Base-by-base conservation (phyloP, 257 asterid genomes). In the Rubia yunnanensis region DNA sequence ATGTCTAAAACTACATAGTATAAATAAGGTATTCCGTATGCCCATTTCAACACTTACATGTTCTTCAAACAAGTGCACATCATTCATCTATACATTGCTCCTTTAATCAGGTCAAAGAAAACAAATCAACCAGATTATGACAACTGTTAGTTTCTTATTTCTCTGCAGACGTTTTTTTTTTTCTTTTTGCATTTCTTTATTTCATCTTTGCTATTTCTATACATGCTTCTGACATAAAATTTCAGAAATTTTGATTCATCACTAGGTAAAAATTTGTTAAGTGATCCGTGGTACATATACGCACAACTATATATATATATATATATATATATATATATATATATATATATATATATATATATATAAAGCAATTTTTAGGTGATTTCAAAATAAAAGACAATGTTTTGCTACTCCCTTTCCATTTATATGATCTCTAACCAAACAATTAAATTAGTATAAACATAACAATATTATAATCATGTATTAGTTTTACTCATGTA, bases 1-100 rank as follows among this genome's bases (percentile, higher is more conserved):
- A 2, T 50, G 56, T 60, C 32, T 56, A 27, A 41, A 55, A 50
- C 67, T 36, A 22, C n/a, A 57, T 57, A 46, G 71, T 69, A 68
- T 57, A 68, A 39, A 57, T 57, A 38, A 24, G 49, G 4, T 23
- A 23, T 5, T 56, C 22, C 38, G 0, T 18, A 1, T 53, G 34
- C 30, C 58, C 27, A 18, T 18, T 57, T 56, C 65, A 24, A 8
- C 62, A 63, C 41, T 55, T 4, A 30, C 13, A 24, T 24, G 0
- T 20, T 4, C 8, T 44, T n/a, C 1, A 32, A 32, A 32, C 36
- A 3, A 32, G 52, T 20, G 6, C 6, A 10, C 6, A 15, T 7
- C 52, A 7, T 44, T 44, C 52, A 44, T 44, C 52, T 0, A 39
- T 39, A 44, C 7, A 17, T 44, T 14, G 49, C 49, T 41, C n/a